Evolutionary conservation across 1,139 yeast species (phyloP).

Genomic region (Zygosaccharomyces sapae): DNA sequence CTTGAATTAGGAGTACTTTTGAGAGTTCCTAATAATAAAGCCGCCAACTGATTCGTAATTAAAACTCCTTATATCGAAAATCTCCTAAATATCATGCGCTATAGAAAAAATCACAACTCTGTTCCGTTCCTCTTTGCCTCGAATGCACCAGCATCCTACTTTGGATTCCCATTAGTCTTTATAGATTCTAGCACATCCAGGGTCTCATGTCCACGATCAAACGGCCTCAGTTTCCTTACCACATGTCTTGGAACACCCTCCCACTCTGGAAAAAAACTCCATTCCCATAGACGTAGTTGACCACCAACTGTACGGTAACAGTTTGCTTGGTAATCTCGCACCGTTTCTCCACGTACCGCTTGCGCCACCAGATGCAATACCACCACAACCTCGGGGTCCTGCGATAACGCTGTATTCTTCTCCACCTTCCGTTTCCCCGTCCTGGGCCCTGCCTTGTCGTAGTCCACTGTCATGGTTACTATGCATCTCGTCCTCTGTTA

Average conservation of each 20-base stretch:
- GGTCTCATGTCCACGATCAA: conserved; percentile 15
- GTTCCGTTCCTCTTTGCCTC: background rate
- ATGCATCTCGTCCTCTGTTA: background rate
- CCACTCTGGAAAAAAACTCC: conserved; percentile 35
- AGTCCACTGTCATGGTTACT: background rate
- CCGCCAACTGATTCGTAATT: too few species aligned
- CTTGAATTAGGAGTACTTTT: too few species aligned
- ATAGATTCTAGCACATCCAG: background rate
- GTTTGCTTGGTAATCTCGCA: conserved; percentile 24
- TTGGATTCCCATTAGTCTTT: background rate
- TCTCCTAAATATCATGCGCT: background rate
- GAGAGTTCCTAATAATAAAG: too few species aligned
- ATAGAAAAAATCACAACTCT: background rate
- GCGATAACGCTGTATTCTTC: conserved; percentile 16
- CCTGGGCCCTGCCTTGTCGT: conserved; percentile 6
- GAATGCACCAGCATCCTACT: conserved; percentile 1
- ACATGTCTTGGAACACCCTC: conserved; percentile 26
- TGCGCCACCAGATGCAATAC: conserved; percentile 31
- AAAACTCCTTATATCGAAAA: conserved; percentile 3
- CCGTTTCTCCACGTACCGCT: conserved; percentile 33
- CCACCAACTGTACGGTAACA: conserved; percentile 31
- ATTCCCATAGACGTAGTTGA: conserved; percentile 31
- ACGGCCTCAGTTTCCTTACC: conserved; percentile 29
- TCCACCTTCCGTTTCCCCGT: conserved; percentile 1
- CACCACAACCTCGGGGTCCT: conserved; percentile 29